phyloP scores from a whole-genome alignment of 495 filamentous ascomycete species.

The Ramalina peruviana region DNA sequence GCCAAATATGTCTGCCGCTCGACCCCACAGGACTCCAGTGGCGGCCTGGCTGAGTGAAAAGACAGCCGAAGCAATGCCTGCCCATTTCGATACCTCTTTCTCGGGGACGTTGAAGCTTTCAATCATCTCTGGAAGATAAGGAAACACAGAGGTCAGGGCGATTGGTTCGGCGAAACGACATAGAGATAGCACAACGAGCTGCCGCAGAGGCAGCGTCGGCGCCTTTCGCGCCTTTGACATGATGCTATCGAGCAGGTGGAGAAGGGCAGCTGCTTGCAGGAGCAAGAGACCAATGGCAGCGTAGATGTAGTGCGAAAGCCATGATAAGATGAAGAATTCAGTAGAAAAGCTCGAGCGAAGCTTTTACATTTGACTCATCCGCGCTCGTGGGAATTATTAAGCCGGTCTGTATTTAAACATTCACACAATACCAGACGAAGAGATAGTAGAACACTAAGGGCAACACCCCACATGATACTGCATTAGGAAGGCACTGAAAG shows the following conservation, averaged over 20 bases:
- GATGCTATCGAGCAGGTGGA: not conserved
- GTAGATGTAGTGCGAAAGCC: no score
- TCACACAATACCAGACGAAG: no score
- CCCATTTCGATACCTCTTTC: slow-evolving; percentile 64
- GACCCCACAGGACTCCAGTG: slow-evolving; percentile 70
- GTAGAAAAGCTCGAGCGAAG: no score
- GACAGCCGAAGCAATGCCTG: slow-evolving; percentile 54
- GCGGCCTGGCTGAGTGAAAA: slow-evolving; percentile 59
- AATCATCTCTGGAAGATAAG: slow-evolving; percentile 87
- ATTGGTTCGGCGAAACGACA: slow-evolving; percentile 71
- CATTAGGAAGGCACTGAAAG: no score
- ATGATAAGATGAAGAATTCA: no score
- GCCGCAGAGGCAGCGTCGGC: slow-evolving; percentile 34
- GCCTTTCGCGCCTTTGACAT: slow-evolving; percentile 2
- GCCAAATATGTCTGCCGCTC: slow-evolving; percentile 56
- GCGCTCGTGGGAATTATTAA: no score
- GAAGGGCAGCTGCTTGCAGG: not conserved
- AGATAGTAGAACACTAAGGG: no score
- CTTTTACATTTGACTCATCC: no score
- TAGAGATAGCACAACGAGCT: slow-evolving; percentile 48
- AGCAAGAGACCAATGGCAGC: no score
- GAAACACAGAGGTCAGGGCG: slow-evolving; percentile 32
- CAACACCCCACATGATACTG: no score
- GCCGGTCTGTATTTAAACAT: no score
- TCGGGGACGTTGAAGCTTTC: slow-evolving; percentile 60